These are phyloP conservation scores for Xylariaceae sp. DNA, from an alignment of 2,329 filamentous ascomycete genomes.

Conservation along the genomic window DNA sequence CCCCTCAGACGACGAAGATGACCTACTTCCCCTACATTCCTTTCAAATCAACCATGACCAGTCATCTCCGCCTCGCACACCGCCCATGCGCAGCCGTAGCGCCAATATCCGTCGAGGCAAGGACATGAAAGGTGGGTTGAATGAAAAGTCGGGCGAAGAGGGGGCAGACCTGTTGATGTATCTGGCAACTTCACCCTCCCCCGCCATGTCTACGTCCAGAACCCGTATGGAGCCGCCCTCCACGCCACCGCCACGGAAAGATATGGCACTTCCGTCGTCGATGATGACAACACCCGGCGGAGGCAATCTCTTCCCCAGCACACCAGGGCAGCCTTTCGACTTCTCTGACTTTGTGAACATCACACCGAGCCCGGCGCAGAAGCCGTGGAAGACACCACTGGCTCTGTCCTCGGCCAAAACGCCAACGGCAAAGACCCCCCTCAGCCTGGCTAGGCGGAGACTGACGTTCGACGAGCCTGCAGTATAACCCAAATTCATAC, in stretches of 20 bases:
- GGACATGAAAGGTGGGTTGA: constrained; percentile 49
- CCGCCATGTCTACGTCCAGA: constrained; percentile 65
- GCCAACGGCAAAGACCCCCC: constrained; percentile 56
- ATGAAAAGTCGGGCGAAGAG: constrained; percentile 71
- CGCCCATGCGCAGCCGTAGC: constrained; percentile 67
- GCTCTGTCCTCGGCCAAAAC: constrained; percentile 50
- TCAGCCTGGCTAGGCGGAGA: constrained; percentile 73
- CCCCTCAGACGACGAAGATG: constrained; percentile 80
- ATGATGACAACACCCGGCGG: constrained; percentile 89
- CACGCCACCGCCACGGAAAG: constrained; percentile 75
- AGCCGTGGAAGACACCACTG: constrained; percentile 81
- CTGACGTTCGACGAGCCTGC: constrained; percentile 80
- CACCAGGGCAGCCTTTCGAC: constrained; percentile 84
- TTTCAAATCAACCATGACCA: constrained; percentile 68
- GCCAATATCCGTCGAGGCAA: constrained; percentile 52
- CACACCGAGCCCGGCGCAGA: constrained; percentile 92
- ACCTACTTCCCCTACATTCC: constrained; percentile 77
- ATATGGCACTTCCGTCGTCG: constrained; percentile 75
- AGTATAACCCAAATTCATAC: constrained; percentile 15
- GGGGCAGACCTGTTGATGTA: constrained; percentile 83
- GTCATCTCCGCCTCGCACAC: constrained; percentile 86
- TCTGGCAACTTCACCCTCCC: constrained; percentile 89
- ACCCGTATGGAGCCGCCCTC: constrained; percentile 71
- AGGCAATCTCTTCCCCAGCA: constrained; percentile 72
- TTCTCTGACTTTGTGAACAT: constrained; percentile 98